Evolutionary conservation across 768 basidiomycete species (phyloP).

Genomic region (Crucibulum laeve): DNA sequence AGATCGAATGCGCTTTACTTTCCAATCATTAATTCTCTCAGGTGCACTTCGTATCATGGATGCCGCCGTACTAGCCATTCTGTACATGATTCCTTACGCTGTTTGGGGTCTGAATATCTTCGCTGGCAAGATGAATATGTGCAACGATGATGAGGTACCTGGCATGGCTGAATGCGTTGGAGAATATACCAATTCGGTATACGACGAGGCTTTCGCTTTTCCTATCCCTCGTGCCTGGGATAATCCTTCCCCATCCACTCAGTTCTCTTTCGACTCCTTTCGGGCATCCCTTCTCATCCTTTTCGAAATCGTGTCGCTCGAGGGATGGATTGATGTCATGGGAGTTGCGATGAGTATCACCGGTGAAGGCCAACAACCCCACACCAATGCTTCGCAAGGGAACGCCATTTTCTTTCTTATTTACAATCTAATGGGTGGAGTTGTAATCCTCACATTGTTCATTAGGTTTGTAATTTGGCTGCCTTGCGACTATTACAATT

Average conservation of each 20-base stretch:
- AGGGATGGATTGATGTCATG: constrained; percentile 98
- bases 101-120: constrained; percentile 96
- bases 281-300: constrained; percentile 80
- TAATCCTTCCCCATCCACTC: constrained; percentile 77
- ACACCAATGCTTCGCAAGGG: constrained; percentile 64
- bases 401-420: constrained; percentile 91
- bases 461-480: constrained; percentile 57
- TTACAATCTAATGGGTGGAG: constrained; percentile 87
- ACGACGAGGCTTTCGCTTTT: constrained; percentile 61
- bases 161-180: constrained; percentile 66
- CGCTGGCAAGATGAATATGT: constrained; percentile 74
- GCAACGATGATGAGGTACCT: constrained; percentile 63
- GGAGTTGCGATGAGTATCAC: constrained; percentile 72
- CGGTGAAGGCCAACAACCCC: constrained; percentile 64
- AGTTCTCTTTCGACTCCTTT: constrained; percentile 90
- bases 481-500: constrained; percentile 1
- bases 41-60: constrained; percentile 84
- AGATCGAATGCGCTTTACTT: constrained; percentile 80
- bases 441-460: constrained; percentile 87
- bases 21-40: constrained; percentile 82
- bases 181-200: constrained; percentile 66
- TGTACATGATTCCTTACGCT: constrained; percentile 91
- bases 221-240: constrained; percentile 85
- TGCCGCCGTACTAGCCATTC: constrained; percentile 82
- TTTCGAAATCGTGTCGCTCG: constrained; percentile 93